phyloP scores from a whole-genome alignment of 148 eudicot genomes.

The Dysphania ambrosioides region DNA sequence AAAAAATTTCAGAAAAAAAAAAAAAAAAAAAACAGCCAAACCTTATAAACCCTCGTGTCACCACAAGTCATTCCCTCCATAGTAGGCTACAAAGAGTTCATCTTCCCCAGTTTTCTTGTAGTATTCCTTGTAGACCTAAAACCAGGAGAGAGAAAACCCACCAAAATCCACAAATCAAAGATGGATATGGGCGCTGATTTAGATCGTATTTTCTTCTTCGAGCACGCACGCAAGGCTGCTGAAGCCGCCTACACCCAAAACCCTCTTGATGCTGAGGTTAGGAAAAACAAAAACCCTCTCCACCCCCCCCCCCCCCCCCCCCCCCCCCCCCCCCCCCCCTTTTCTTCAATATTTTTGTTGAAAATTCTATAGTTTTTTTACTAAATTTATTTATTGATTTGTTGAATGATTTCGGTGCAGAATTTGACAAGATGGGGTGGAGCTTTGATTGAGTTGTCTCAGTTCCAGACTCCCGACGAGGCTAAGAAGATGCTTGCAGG shows the following conservation, averaged over 20 bases:
- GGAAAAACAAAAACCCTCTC: too few species aligned
- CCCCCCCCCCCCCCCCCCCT: background rate
- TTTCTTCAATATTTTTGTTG: background rate
- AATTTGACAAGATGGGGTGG: constrained; percentile 54
- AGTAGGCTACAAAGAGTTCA: too few species aligned
- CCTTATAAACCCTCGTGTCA: too few species aligned
- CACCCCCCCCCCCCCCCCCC: background rate
- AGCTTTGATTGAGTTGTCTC: constrained; percentile 46
- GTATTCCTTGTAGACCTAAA: too few species aligned
- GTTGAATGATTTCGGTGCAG: constrained; percentile 22
- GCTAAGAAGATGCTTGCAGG: constrained; percentile 43
- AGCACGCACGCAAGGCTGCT: constrained; percentile 68
- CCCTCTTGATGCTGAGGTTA: constrained; percentile 82
- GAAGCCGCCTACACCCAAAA: constrained; percentile 52
- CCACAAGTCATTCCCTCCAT: too few species aligned
- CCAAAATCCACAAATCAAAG: background rate
- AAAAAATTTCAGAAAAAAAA: too few species aligned
- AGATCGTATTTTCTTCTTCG: constrained; percentile 69
- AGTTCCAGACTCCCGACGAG: constrained; percentile 25
- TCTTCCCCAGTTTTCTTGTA: too few species aligned
- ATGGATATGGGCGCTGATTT: constrained; percentile 67
- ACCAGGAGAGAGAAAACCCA: background rate
- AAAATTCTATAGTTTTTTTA: background rate
- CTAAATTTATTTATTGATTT: background rate
- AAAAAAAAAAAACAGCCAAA: too few species aligned